phyloP scores from a whole-genome alignment of 1,284 basidiomycete species.

The Inonotus hispidus region DNA sequence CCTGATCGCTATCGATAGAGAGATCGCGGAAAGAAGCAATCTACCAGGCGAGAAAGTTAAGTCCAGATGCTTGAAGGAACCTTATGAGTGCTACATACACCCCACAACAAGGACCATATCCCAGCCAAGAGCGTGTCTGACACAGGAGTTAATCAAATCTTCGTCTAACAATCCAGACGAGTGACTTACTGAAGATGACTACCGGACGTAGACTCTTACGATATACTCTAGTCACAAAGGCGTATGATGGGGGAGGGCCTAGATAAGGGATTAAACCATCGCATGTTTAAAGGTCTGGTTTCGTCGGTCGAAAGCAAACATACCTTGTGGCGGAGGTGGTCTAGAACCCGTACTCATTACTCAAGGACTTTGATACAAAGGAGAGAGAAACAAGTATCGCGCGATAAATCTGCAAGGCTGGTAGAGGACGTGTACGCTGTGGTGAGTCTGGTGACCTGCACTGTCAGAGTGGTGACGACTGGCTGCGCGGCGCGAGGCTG shows the following conservation, averaged over 20 bases:
- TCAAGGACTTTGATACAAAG: background rate
- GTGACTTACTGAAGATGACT: constrained; percentile 46
- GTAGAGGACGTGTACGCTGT: background rate
- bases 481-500: constrained; percentile 2
- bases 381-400: background rate
- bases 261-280: background rate
- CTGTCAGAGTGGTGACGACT: background rate
- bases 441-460: constrained; percentile 1
- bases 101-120: constrained; percentile 61
- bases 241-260: constrained; percentile 55
- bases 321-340: constrained; percentile 19
- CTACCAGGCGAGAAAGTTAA: constrained; percentile 28
- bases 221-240: constrained; percentile 52
- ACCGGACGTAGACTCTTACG: constrained; percentile 51
- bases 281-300: background rate
- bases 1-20: constrained; percentile 42
- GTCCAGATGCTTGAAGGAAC: background rate
- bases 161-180: background rate
- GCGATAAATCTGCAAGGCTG: background rate
- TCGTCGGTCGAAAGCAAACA: background rate
- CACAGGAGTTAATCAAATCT: background rate
- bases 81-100: constrained; percentile 26
- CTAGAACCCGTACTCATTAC: constrained; percentile 9
- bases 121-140: constrained; percentile 44
- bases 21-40: constrained; percentile 55